Evolutionary conservation across 2,329 filamentous ascomycete species (phyloP).

Genomic region (Neoarthrinium moseri): DNA sequence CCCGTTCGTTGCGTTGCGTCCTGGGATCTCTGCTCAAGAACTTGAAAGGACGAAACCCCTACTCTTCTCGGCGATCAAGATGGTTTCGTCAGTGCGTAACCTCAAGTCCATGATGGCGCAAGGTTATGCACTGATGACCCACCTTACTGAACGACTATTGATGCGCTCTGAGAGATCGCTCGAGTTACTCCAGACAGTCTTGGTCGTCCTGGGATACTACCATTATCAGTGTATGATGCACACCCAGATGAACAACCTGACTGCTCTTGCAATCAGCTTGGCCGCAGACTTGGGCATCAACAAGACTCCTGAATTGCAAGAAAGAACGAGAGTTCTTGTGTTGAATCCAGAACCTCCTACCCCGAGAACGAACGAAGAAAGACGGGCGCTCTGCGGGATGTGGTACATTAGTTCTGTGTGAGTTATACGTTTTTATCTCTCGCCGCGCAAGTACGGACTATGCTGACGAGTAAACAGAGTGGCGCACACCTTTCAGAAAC

Average conservation of each 20-base stretch:
- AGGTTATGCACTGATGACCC: slow-evolving; percentile 44
- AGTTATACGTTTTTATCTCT: slow-evolving; percentile 18
- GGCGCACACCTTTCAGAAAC: slow-evolving; percentile 39
- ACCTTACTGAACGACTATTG: slow-evolving; percentile 47
- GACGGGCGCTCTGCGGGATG: slow-evolving; percentile 48
- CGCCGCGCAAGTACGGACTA: background rate
- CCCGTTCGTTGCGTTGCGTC: slow-evolving; percentile 46
- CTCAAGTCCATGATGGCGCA: slow-evolving; percentile 47
- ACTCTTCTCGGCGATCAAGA: slow-evolving; percentile 47
- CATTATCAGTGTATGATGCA: slow-evolving; percentile 56
- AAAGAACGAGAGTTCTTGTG: slow-evolving; percentile 42
- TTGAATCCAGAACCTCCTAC: slow-evolving; percentile 35
- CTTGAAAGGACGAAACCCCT: slow-evolving; percentile 43
- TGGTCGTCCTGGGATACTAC: slow-evolving; percentile 50
- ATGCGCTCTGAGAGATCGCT: slow-evolving; percentile 48
- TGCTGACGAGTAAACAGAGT: slow-evolving; percentile 28
- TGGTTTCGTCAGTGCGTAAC: slow-evolving; percentile 48
- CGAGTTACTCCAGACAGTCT: slow-evolving; percentile 47
- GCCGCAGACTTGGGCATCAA: slow-evolving; percentile 47
- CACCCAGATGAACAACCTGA: slow-evolving; percentile 49
- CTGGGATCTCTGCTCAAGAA: slow-evolving; percentile 30
- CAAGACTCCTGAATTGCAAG: slow-evolving; percentile 35
- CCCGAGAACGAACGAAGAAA: slow-evolving; percentile 48
- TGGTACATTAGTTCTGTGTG: slow-evolving; percentile 56
- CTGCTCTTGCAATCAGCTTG: slow-evolving; percentile 47